Evolutionary conservation across 169 alveolate species (phyloP).

Genomic region (Plasmodium ovale): DNA sequence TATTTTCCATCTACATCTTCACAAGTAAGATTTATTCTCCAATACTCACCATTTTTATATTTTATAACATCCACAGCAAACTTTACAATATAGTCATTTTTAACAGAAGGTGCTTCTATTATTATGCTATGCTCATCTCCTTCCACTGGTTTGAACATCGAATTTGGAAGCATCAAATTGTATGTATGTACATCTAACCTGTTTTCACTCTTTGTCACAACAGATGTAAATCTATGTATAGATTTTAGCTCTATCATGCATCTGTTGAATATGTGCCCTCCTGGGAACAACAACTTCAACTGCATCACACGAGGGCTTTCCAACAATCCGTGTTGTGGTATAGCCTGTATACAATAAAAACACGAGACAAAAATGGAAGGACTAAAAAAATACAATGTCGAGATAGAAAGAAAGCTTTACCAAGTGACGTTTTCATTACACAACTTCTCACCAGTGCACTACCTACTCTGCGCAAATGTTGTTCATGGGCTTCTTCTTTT

Average conservation of each 20-base stretch:
- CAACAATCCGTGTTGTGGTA: constrained; percentile 5
- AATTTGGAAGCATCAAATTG: constrained; percentile 29
- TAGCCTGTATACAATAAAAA: constrained; percentile 2
- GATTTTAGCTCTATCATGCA: constrained; percentile 38
- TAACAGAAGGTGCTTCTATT: constrained; percentile 10
- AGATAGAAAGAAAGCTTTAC: background rate
- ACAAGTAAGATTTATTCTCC: constrained; percentile 21
- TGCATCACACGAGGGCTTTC: constrained; percentile 28
- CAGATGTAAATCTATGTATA: constrained; percentile 36
- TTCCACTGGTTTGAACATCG: constrained; percentile 30
- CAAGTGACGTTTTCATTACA: no score
- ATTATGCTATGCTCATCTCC: constrained; percentile 2
- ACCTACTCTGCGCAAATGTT: background rate
- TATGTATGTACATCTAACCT: constrained; percentile 10
- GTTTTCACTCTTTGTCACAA: constrained; percentile 22
- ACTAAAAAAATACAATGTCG: background rate
- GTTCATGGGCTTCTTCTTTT: background rate
- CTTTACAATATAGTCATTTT: constrained; percentile 29
- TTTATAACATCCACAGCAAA: constrained; percentile 22
- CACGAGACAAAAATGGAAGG: background rate
- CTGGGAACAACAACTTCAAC: constrained; percentile 3
- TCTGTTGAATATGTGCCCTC: constrained; percentile 20
- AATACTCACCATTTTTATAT: constrained; percentile 43
- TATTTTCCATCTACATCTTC: constrained; percentile 17
- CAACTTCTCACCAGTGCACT: no score